Percentiles rank a stretch among this genome's conserved stretches.
phyloP scores from a whole-genome alignment of 768 basidiomycete genomes.

The Dendrothele bispora region DNA sequence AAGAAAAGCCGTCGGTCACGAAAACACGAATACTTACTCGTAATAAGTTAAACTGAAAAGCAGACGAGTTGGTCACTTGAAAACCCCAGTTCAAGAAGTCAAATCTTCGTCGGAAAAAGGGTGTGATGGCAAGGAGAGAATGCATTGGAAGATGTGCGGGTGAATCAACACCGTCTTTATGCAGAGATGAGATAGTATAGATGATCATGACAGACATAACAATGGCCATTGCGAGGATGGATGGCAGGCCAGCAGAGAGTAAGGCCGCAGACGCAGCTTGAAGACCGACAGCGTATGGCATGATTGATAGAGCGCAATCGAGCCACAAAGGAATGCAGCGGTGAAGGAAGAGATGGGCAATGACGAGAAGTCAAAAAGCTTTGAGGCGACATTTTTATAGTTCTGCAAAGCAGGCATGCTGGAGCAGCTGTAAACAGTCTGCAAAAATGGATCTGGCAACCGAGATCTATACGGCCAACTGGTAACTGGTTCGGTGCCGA shows the following conservation, averaged over 20 bases:
- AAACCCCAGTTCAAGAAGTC: constrained; percentile 78
- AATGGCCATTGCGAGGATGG: constrained; percentile 48
- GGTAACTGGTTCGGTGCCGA: no score
- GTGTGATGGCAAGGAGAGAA: constrained; percentile 55
- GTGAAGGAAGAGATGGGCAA: constrained; percentile 23
- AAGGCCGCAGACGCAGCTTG: constrained; percentile 49
- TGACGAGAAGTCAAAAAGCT: constrained; percentile 1
- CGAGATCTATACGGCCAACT: no score
- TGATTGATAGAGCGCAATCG: constrained; percentile 30
- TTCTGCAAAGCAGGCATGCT: no score
- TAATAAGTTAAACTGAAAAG: constrained; percentile 72
- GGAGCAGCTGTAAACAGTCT: no score
- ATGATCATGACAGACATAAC: constrained; percentile 47
- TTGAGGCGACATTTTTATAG: no score
- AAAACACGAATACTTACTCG: constrained; percentile 45
- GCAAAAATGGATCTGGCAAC: no score
- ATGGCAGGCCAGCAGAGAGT: constrained; percentile 49
- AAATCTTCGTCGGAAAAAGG: constrained; percentile 69
- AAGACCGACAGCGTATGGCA: constrained; percentile 53
- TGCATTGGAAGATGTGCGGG: constrained; percentile 60
- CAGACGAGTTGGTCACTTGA: constrained; percentile 59
- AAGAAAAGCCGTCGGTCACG: background rate
- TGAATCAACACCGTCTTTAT: constrained; percentile 48
- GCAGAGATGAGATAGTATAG: constrained; percentile 43
- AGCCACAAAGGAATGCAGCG: constrained; percentile 27